Evolutionary conservation across 192 early-diverging fungal genomes (phyloP).

Genomic region (Oehlia diaphana): DNA sequence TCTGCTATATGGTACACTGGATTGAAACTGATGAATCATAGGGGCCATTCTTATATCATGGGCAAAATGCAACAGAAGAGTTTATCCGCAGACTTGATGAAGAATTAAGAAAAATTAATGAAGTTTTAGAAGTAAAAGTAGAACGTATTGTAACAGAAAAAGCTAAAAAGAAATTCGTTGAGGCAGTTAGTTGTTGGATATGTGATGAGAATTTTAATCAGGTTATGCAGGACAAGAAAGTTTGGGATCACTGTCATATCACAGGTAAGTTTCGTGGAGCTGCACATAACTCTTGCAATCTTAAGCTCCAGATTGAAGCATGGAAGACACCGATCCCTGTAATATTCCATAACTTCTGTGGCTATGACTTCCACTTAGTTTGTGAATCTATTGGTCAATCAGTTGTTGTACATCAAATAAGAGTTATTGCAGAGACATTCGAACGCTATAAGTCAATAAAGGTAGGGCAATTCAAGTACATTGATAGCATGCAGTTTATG

Average conservation of each 20-base stretch:
- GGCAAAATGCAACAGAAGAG: background rate
- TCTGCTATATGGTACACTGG: constrained; percentile 2
- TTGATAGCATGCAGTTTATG: too few relatives aligned
- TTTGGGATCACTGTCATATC: background rate
- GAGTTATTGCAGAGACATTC: too few relatives aligned
- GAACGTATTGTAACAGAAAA: background rate
- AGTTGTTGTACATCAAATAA: too few relatives aligned
- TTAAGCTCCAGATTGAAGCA: background rate
- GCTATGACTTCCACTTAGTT: background rate
- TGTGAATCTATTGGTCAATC: too few relatives aligned
- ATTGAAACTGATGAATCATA: background rate
- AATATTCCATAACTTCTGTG: background rate
- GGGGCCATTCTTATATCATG: background rate
- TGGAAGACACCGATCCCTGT: background rate
- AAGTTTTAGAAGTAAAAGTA: background rate
- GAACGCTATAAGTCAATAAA: too few relatives aligned
- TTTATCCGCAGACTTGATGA: background rate
- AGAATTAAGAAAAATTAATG: background rate
- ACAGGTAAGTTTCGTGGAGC: background rate
- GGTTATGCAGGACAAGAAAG: too few relatives aligned
- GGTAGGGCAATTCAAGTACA: too few relatives aligned
- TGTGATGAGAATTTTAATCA: background rate
- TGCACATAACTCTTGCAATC: background rate
- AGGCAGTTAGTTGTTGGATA: background rate
- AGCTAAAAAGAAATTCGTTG: background rate